Base-by-base conservation (phyloP, 2,329 filamentous ascomycete species). In the Cytospora piceicola region DNA sequence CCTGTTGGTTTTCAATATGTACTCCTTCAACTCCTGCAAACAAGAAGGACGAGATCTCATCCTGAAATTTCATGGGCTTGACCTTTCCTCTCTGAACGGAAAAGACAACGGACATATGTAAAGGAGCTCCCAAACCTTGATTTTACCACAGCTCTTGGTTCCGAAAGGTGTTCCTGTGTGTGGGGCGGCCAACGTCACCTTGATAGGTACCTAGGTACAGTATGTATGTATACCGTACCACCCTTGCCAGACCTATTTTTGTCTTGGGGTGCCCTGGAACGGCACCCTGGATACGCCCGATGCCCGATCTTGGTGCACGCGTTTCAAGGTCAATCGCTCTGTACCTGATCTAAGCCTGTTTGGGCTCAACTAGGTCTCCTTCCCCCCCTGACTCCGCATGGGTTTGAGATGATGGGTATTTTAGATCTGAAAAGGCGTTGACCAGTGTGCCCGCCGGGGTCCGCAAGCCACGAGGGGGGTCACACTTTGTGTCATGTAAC, bases 261-360 rank as follows among this genome's bases (percentile, higher is more conserved):
- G 46, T 20, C 46, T 49, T 24, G n/a, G 46, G 42, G 11, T 9
- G 42, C 42, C 42, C 17, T 27, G 56, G 22, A 32, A 7, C 4
- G 2, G 17, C 14, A 9, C 54, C 54, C 11, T 22, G 9, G 24
- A 22, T n/a, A 39, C 8, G 46, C 20, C 7, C 30, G 51, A 34
- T 22, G 42, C 29, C 58, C 27, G 58, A 52, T 52, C 30, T 54
- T 46, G 53, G 51, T 62, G 66, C 46, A 63, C 56, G 65, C 53
- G 67, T 71, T 69, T 71, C 69, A 66, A 34, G 57, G 61, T 42
- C 51, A 24, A 58, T 24, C 56, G 51, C 53, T 29, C 54, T 51
- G 70, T 70, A 68, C 69, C 70, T 70, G 69, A 65, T 62, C 70
- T 71, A 72, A 63, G 58, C 70, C 69, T 54, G 34, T 71, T 71